Evolutionary conservation across 305 asterid genomes (phyloP).

Genomic region (Solanum chacoense): DNA sequence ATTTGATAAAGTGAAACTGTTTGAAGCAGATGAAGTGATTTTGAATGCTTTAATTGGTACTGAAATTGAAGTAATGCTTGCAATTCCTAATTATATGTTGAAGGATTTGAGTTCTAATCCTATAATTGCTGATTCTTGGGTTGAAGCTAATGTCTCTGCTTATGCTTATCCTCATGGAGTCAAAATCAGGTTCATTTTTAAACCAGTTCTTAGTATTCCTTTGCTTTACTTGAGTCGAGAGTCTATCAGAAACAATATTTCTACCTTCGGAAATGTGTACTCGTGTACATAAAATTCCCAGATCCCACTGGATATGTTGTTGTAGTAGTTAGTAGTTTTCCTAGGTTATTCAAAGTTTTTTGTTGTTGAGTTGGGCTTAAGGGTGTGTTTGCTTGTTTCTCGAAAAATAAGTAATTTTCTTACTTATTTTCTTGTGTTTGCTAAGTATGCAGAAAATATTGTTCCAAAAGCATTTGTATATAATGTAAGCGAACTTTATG

Average conservation of each 20-base stretch:
- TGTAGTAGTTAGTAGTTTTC: not conserved
- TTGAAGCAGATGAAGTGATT: constrained; percentile 10
- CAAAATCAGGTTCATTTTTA: constrained; percentile 5
- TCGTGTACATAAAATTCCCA: not conserved
- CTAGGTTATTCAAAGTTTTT: not conserved
- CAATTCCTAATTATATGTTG: constrained; percentile 10
- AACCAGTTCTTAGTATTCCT: not conserved
- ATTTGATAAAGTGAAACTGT: constrained; percentile 6
- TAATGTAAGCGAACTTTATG: not conserved
- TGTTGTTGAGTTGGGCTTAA: not conserved
- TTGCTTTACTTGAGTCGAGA: not conserved
- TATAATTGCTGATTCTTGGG: constrained; percentile 6
- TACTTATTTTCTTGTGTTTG: not conserved
- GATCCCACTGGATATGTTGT: not conserved
- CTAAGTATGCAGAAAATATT: not conserved
- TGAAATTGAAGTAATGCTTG: constrained; percentile 15
- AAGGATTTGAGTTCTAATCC: not conserved
- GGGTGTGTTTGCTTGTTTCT: not conserved
- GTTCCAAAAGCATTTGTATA: not conserved
- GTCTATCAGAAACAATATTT: not conserved
- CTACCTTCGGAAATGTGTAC: too few species aligned
- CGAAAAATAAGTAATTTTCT: not conserved
- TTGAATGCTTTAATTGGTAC: constrained; percentile 13
- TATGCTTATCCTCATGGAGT: not conserved
- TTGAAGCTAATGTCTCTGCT: constrained; percentile 3